Conservation (phyloP, 768 basidiomycete species). For the Rickenella mellea region DNA sequence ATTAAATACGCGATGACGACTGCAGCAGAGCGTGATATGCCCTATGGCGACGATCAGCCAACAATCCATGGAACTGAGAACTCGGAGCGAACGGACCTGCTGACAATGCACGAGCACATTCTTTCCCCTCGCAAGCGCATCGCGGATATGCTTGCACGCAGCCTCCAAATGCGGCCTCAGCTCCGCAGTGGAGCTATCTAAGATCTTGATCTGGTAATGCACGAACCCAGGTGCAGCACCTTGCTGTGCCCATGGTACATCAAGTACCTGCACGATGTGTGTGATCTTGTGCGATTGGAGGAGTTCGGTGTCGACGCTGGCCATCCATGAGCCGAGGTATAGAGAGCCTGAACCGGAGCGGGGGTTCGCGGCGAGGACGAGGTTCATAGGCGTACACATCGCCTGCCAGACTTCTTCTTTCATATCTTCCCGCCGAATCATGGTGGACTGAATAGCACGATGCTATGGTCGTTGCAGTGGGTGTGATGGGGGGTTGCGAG, state of each 20-base stretch:
- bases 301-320: constrained; percentile 44
- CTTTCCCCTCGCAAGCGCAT: constrained; percentile 45
- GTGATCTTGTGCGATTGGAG: constrained; percentile 41
- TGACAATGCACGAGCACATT: constrained; percentile 76
- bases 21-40: constrained; percentile 67
- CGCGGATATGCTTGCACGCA: constrained; percentile 59
- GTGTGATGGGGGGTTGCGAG: no score
- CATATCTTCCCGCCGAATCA: constrained; percentile 75
- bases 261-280: constrained; percentile 59
- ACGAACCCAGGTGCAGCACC: neutral
- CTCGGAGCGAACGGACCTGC: constrained; percentile 40
- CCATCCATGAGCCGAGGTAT: constrained; percentile 60
- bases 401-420: constrained; percentile 72
- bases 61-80: neutral
- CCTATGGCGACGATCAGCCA: constrained; percentile 27
- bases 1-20: constrained; percentile 80
- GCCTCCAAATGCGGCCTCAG: constrained; percentile 59
- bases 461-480: no score
- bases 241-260: constrained; percentile 40
- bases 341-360: constrained; percentile 38
- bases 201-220: constrained; percentile 59
- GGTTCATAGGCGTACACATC: constrained; percentile 80
- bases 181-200: constrained; percentile 53
- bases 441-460: no score
- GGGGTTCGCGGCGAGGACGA: constrained; percentile 15